Conservation (phyloP, 768 basidiomycete species). For the Crepidotus variabilis region DNA sequence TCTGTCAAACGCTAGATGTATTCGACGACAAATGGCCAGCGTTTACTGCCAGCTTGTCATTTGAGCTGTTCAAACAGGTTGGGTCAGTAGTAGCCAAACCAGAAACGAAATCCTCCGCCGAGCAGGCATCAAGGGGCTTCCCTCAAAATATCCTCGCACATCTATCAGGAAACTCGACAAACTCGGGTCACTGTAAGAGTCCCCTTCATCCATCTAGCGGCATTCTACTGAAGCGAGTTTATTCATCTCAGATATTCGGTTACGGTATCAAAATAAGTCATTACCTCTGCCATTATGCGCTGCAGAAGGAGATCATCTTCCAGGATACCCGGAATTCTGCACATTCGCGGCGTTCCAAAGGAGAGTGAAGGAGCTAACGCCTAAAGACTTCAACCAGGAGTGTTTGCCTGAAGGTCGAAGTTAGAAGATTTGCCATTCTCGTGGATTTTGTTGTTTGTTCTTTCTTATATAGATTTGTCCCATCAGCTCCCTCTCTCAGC, state of each 20-base stretch:
- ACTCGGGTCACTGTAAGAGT: slow-evolving; percentile 25
- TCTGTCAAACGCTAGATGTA: slow-evolving; percentile 63
- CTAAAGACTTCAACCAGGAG: slow-evolving; percentile 61
- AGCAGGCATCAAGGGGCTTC: slow-evolving; percentile 6
- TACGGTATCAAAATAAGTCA: slow-evolving; percentile 71
- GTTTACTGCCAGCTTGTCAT: slow-evolving; percentile 70
- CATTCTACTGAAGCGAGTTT: not conserved
- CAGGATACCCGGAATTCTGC: slow-evolving; percentile 72
- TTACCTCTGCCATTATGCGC: slow-evolving; percentile 63
- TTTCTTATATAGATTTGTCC: too few species aligned
- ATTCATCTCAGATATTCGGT: slow-evolving; percentile 50
- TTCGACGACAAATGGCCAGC: slow-evolving; percentile 79
- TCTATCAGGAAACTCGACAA: slow-evolving; percentile 19
- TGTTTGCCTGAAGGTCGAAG: slow-evolving; percentile 33
- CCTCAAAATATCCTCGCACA: slow-evolving; percentile 41
- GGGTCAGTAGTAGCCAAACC: slow-evolving; percentile 2
- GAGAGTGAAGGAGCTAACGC: slow-evolving; percentile 62
- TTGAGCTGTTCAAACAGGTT: slow-evolving; percentile 62
- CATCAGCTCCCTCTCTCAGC: too few species aligned
- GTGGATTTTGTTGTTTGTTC: too few species aligned
- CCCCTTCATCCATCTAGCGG: not conserved
- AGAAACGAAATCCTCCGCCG: not conserved
- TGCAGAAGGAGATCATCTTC: slow-evolving; percentile 60
- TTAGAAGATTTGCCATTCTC: not conserved
- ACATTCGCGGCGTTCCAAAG: slow-evolving; percentile 59